A percentile compares a stretch with the other conserved stretches of the same genome.
These are phyloP conservation scores for Pseudocercospora musae DNA, from an alignment of 2,329 filamentous ascomycete genomes.

Conservation along the genomic window DNA sequence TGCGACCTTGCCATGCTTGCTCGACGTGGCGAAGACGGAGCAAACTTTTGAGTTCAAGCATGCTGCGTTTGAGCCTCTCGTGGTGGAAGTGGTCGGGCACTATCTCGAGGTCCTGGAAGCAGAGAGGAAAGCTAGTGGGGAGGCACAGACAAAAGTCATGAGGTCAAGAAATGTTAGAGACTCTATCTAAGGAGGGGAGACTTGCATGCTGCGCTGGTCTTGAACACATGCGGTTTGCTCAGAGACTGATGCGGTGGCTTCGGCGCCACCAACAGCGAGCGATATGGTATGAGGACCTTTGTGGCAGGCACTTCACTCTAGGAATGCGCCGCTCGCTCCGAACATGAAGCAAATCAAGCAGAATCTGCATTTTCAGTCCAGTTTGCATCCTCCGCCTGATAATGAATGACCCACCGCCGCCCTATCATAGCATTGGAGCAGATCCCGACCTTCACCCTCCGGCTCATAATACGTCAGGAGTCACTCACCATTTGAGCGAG, in stretches of 20 bases:
- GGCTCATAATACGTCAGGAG: neutral
- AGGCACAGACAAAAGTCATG: neutral
- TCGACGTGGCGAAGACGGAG: conserved; percentile 11
- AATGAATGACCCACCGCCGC: neutral
- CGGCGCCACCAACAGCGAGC: neutral
- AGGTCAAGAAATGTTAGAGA: too few relatives aligned
- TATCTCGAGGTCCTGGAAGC: conserved; percentile 10
- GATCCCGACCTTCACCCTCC: neutral
- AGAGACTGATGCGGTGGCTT: neutral
- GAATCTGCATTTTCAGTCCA: neutral
- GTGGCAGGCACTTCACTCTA: too few relatives aligned
- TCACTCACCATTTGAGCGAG: neutral
- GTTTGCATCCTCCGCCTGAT: neutral
- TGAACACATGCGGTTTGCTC: too few relatives aligned
- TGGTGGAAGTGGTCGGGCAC: conserved; percentile 9
- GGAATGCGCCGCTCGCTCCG: too few relatives aligned
- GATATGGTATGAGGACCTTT: neutral
- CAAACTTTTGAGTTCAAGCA: conserved; percentile 12
- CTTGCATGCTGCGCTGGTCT: too few relatives aligned
- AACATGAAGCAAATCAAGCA: neutral
- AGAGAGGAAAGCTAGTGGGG: neutral
- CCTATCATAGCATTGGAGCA: neutral
- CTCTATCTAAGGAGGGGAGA: too few relatives aligned
- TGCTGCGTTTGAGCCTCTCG: conserved; percentile 4
- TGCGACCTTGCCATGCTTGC: conserved; percentile 1